Conservation (phyloP, 805 yeast species). For the Candida tibetensis region DNA sequence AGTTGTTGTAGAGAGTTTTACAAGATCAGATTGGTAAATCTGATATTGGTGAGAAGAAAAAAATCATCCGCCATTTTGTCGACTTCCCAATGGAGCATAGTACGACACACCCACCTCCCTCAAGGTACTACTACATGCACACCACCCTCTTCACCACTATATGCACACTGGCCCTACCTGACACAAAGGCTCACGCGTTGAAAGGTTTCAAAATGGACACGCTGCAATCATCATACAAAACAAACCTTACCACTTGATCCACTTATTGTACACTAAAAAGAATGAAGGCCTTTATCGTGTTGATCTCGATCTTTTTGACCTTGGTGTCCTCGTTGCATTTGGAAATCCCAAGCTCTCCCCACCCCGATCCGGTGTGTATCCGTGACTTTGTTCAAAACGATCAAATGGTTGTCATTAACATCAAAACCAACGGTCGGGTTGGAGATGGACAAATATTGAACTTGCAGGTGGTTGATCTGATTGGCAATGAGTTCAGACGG, state of each 20-base stretch:
- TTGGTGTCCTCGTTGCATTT: constrained; percentile 45
- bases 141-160: too few relatives aligned
- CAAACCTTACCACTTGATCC: background rate
- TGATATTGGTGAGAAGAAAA: background rate
- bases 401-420: constrained; percentile 82
- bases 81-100: too few relatives aligned
- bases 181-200: constrained; percentile 9
- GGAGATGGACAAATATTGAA: constrained; percentile 88
- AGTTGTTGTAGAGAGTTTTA: background rate
- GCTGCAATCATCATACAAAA: constrained; percentile 5
- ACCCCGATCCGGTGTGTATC: constrained; percentile 69
- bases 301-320: constrained; percentile 18
- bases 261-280: background rate
- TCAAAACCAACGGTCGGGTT: constrained; percentile 65
- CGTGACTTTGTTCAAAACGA: constrained; percentile 88
- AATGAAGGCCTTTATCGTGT: constrained; percentile 13
- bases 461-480: constrained; percentile 66
- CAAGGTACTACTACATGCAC: too few relatives aligned
- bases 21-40: background rate
- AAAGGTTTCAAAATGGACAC: constrained; percentile 16
- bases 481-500: constrained; percentile 79
- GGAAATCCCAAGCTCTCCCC: constrained; percentile 48
- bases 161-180: too few relatives aligned
- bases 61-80: background rate
- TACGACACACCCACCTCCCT: too few relatives aligned